Percentiles rank a stretch among this genome's conserved stretches.
phyloP scores from a whole-genome alignment of 2,329 filamentous ascomycete species.

The Graphilbum fragrans region DNA sequence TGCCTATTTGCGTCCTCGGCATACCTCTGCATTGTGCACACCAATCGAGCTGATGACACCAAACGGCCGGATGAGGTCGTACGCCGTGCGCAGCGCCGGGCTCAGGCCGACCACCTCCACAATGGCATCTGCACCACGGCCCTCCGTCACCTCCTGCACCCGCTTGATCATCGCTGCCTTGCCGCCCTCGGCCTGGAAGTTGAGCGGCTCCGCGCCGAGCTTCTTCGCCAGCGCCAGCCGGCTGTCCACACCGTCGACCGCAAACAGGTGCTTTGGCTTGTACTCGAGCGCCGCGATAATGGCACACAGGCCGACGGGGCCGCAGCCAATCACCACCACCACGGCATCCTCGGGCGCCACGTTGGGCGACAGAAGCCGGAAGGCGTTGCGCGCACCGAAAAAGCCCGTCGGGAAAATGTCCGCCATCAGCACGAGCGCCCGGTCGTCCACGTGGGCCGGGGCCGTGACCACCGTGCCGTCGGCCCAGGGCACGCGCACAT shows the following conservation, averaged over 20 bases:
- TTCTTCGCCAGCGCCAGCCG: conserved; percentile 60
- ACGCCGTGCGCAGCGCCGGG: conserved; percentile 56
- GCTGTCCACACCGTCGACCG: conserved; percentile 65
- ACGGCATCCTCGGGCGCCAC: conserved; percentile 50
- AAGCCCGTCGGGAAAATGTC: conserved; percentile 86
- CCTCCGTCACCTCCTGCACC: conserved; percentile 63
- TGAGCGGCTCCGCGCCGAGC: conserved; percentile 72
- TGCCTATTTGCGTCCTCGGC: too few species aligned
- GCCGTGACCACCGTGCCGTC: conserved; percentile 72
- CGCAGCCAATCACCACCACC: conserved; percentile 74
- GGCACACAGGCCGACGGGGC: conserved; percentile 75
- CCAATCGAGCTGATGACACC: conserved; percentile 65
- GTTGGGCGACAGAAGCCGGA: conserved; percentile 45
- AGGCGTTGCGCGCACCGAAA: conserved; percentile 70
- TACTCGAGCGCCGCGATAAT: conserved; percentile 65
- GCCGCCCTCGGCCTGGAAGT: conserved; percentile 50
- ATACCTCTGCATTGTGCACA: conserved; percentile 61
- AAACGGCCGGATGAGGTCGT: conserved; percentile 60
- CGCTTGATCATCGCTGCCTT: conserved; percentile 52
- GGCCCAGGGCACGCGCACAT: conserved; percentile 67
- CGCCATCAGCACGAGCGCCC: conserved; percentile 74
- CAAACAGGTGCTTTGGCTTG: conserved; percentile 63
- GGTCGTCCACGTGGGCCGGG: conserved; percentile 57
- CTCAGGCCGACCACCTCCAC: conserved; percentile 67
- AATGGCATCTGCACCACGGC: conserved; percentile 74